These are phyloP conservation scores for Carex pumila DNA, from an alignment of 176 grass and related monocot species.

Conservation along the genomic window DNA sequence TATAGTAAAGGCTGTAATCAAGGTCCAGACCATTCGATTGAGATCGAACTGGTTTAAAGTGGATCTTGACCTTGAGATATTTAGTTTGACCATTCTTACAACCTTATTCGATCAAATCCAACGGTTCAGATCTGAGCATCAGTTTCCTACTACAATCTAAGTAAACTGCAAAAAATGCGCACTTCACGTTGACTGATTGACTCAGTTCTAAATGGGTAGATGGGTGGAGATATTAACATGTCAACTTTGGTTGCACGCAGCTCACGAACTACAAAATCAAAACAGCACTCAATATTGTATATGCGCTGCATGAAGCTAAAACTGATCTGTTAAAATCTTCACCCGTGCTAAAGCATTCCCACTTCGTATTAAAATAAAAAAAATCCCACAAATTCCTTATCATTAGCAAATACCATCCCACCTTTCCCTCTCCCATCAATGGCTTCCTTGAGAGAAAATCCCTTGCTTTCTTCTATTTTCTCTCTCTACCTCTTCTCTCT, in stretches of 20 bases:
- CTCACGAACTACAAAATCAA: too few species aligned
- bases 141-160: not conserved
- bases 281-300: too few species aligned
- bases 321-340: too few species aligned
- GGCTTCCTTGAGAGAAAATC: not conserved
- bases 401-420: not conserved
- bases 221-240: too few species aligned
- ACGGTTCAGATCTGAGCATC: not conserved
- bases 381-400: not conserved
- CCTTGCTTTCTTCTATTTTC: constrained; percentile 20
- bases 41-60: too few species aligned
- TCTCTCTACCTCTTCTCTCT: constrained; percentile 27
- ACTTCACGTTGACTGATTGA: not conserved
- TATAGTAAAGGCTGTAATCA: too few species aligned
- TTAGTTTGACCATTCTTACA: not conserved
- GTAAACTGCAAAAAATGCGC: not conserved
- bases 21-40: too few species aligned
- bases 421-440: not conserved
- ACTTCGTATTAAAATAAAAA: too few species aligned
- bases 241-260: too few species aligned
- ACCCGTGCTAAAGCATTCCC: too few species aligned
- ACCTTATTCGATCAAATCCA: not conserved
- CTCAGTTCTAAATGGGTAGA: not conserved
- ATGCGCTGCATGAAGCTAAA: too few species aligned
- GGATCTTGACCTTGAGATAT: too few species aligned